Evolutionary conservation across 306 rosid species (phyloP), one percentile per base, ranked within the genome.

Genomic region (Cicer yamashitae): DNA sequence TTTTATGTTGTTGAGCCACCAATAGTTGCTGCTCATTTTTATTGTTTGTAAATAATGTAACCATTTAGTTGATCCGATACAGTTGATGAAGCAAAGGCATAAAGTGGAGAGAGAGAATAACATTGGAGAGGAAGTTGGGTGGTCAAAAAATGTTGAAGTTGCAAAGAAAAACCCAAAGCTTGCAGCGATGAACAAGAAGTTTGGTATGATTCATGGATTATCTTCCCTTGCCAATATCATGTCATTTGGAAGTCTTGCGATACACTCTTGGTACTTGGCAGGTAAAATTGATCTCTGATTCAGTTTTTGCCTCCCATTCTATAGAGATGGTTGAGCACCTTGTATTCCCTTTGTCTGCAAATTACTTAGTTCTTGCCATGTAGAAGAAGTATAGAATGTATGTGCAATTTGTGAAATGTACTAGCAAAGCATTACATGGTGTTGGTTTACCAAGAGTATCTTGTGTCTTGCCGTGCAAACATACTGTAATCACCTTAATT

Each of bases 21-120:
- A 10, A 38, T 22, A 45, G 22, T 65, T 25, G 62, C 37, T 13
- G 34, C 37, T 6, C 20, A 7, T 51, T 45, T 25, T 57, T 41
- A 7, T 41, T 51, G 39, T 75, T 65, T 41, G 8, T 7, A 13
- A 67, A 43, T 77, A 15, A 72, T 54, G 34, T 47, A 22, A 37
- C 62, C 64, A 10, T 74, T 82, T 62, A 6, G 6, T 73, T 74
- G n/a, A 60, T 81, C 72, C 78, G 85, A 72, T 84, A 61, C 84
- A 96, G 99, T 79, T 92, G 96, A 96, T 92, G 99, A 92, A 85
- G 84, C 96, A 92, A 70, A 96, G 98, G 81, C 98, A 96, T 83
- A 92, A 96, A 83, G 91, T 96, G 83, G 99, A 96, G 88, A 89
- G 84, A 83, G 99, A 96, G 50, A 78, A 81, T 73, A 84, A 66